Evolutionary conservation across 2,329 filamentous ascomycete species (phyloP), one percentile per base, ranked within the genome.

Genomic region (Aspergillus felis): DNA sequence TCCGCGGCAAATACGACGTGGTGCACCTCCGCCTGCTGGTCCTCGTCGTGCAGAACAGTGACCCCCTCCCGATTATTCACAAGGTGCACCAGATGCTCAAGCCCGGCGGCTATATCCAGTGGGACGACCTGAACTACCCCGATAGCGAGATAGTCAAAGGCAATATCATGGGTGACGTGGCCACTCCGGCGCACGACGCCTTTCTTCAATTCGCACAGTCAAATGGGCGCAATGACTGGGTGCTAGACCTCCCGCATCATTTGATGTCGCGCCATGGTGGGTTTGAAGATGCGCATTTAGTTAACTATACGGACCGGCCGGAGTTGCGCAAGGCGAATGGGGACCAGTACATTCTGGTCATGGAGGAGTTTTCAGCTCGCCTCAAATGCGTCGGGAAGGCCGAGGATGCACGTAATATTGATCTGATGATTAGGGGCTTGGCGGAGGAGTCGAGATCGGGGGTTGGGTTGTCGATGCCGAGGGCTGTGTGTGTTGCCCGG

Each of bases 101-200:
- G n/a, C 53, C 53, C 1, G 47, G 53, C 6, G 53, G 53, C 9
- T 55, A 49, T 14, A 28, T 55, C 14, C 53, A 55, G 7, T 55
- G 53, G 53, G 53, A 55, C 17, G 53, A 50, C 27, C 29, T 55
- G 29, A 49, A 55, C 28, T 55, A 49, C 14, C 44, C 44, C 3
- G 28, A 50, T 4, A 50, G n/a, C 6, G 35, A 7, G 5, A n/a
- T 55, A 1, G 44, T 27, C 5, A 55, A 55, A 12, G 14, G 20
- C 46, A 22, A 32, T 4, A 3, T 3, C 29, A 12, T 32, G 29
- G 1, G 29, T 10, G 29, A 25, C 28, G 14, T n/a, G 9, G 8
- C 46, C 6, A 50, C 29, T 10, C 53, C 53, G 3, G 46, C 44
- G 8, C 47, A 49, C 10, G n/a, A 50, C 3, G 46, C 29, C 3